Conservation (phyloP, 2,329 filamentous ascomycete genomes). For the Phialemoniopsis sp. region DNA sequence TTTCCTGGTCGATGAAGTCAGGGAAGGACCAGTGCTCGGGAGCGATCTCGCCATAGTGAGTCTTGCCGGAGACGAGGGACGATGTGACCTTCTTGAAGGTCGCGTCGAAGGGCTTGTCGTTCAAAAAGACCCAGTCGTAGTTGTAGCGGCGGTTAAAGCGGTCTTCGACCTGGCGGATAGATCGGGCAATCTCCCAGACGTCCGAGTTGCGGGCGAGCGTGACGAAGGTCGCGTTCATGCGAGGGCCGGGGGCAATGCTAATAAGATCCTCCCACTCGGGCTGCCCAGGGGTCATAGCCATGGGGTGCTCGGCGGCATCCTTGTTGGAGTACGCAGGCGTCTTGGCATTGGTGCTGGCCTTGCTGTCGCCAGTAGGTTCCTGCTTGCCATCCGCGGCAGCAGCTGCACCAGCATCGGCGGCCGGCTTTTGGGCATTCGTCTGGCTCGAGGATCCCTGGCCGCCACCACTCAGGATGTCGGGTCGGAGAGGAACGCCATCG, state of each 20-base stretch:
- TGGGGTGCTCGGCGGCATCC: conserved; percentile 37
- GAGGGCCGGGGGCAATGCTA: conserved; percentile 57
- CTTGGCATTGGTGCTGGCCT: conserved; percentile 6
- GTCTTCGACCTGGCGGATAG: conserved; percentile 94
- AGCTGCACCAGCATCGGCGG: neutral
- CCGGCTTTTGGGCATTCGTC: conserved; percentile 5
- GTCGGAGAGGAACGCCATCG: conserved; percentile 41
- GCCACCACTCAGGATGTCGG: conserved; percentile 15
- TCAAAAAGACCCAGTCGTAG: conserved; percentile 99
- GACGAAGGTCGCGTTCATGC: conserved; percentile 97
- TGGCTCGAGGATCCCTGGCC: conserved; percentile 8
- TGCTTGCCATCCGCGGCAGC: conserved; percentile 11
- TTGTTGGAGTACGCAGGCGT: conserved; percentile 20
- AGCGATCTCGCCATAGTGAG: conserved; percentile 85
- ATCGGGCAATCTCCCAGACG: conserved; percentile 93
- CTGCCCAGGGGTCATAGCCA: conserved; percentile 48
- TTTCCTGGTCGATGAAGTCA: conserved; percentile 91
- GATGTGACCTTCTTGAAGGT: conserved; percentile 90
- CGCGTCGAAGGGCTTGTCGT: conserved; percentile 90
- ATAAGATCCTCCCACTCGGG: conserved; percentile 48
- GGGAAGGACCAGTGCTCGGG: conserved; percentile 97
- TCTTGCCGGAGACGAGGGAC: conserved; percentile 86
- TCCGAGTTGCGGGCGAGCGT: conserved; percentile 91
- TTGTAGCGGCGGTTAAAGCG: conserved; percentile 96
- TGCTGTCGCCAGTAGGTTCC: conserved; percentile 16